A percentile compares a stretch with the other conserved stretches of the same genome.
phyloP scores from a whole-genome alignment of 768 basidiomycete genomes.

The Rhizopogon roseolus region DNA sequence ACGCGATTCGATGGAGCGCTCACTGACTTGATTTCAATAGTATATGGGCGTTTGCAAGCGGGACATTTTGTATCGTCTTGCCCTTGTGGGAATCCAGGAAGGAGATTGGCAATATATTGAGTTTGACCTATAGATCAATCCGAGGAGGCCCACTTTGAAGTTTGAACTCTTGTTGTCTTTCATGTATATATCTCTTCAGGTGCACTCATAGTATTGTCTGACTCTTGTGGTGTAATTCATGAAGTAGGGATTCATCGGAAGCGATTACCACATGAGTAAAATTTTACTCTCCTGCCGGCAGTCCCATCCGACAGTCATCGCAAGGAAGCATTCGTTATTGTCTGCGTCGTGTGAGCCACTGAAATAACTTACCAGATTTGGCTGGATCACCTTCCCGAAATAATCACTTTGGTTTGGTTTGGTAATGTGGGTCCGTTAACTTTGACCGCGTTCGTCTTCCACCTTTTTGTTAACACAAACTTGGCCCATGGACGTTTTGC shows the following conservation, averaged over 20 bases:
- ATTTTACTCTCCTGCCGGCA: neutral
- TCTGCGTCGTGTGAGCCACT: conserved; percentile 4
- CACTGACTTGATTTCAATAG: conserved; percentile 11
- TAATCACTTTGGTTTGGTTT: neutral
- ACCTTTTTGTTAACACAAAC: conserved; percentile 27
- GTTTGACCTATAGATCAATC: conserved; percentile 7
- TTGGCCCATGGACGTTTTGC: conserved; percentile 4
- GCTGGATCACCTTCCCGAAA: neutral
- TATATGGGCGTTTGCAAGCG: conserved; percentile 32
- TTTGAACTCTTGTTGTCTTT: neutral
- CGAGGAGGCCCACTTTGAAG: neutral
- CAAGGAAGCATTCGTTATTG: conserved; percentile 19
- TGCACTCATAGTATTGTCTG: neutral
- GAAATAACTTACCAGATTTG: conserved; percentile 5
- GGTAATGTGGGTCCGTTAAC: neutral
- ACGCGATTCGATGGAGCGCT: neutral
- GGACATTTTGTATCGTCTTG: conserved; percentile 32
- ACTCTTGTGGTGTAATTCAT: no score
- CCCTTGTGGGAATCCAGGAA: conserved; percentile 32
- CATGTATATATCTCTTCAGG: neutral
- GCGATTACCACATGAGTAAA: neutral
- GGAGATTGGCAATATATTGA: conserved; percentile 25
- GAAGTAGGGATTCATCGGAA: neutral
- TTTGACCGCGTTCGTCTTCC: neutral
- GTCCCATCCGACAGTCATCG: neutral